Evolutionary conservation across 306 rosid genomes (phyloP).

Genomic region (Quercus bicolor): DNA sequence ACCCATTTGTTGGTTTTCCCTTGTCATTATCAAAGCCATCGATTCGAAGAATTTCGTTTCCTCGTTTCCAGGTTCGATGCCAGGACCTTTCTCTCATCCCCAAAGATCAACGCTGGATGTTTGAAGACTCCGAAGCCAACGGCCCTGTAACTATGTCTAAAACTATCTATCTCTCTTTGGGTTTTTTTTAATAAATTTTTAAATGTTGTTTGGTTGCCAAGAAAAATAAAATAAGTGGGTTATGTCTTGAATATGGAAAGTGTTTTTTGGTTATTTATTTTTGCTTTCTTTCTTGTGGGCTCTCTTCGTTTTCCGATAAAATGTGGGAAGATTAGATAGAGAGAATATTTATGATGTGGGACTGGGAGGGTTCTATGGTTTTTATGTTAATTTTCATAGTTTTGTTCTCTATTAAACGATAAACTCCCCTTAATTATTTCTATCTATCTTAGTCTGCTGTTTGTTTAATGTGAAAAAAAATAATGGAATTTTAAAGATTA

Average conservation of each 20-base stretch:
- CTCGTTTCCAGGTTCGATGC: slow-evolving; percentile 37
- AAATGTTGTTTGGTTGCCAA: not conserved
- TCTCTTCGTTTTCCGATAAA: slow-evolving; percentile 15
- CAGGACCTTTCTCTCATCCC: slow-evolving; percentile 45
- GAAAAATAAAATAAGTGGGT: not conserved
- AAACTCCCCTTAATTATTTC: not conserved
- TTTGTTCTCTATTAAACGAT: not conserved
- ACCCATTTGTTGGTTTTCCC: slow-evolving; percentile 38
- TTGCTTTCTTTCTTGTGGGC: not conserved
- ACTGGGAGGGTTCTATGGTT: not conserved
- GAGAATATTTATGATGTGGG: not conserved
- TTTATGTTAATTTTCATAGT: not conserved
- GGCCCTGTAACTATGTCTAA: slow-evolving; percentile 55
- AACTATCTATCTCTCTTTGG: not conserved
- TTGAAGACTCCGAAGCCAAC: slow-evolving; percentile 64
- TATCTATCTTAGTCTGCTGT: not conserved
- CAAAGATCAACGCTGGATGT: slow-evolving; percentile 62
- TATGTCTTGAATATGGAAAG: too few species aligned
- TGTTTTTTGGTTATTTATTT: too few species aligned
- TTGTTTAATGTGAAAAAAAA: not conserved
- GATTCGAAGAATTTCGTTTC: slow-evolving; percentile 23
- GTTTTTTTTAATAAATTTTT: not conserved
- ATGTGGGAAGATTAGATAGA: not conserved
- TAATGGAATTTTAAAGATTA: too few species aligned
- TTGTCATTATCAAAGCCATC: slow-evolving; percentile 36